Evolutionary conservation across 192 early-diverging fungal species (phyloP), one percentile per base, ranked within the genome.

Genomic region (Umbelopsis sp.): DNA sequence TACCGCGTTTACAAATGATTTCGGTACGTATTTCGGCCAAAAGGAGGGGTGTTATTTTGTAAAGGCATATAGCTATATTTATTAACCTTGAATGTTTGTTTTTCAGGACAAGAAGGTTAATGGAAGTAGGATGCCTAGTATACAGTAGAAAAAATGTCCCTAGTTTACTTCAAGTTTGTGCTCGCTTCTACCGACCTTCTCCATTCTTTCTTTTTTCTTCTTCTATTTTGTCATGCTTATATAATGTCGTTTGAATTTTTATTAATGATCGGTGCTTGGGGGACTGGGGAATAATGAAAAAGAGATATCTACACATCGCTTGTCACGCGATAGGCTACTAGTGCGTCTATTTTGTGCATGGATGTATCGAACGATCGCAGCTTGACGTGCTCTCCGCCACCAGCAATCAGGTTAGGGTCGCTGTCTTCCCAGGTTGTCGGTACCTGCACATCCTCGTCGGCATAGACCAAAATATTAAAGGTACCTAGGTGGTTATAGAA

Each of bases 391-490:
- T 97, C 91, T 8, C 92, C 87, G 67, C 95, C 92, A 51, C 88
- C 81, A 37, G 88, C 82, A 48, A 98, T 90, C n/a, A 92, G 74
- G 64, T 86, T 81, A 3, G 93, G 85, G 55, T 93, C 92, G 15
- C 89, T 88, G 73, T 97, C 94, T 13, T 83, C 84, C 97, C 97
- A 98, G 13, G 86, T 89, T 12, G 84, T 85, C 6, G 95, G 95
- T 0, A 95, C 92, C 58, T 93, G 90, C 6, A 90, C 93, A 68
- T 95, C 89, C 70, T 86, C 87, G 64, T 95, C 91, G 3, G 95
- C 92, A 72, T 97, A 97, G 4, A 91, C 93, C 5, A 97, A 75
- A 15, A 98, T 87, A 68, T 94, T 96, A 72, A 97, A 97, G 6
- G 95, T 97, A 74, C 88, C 90, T 92, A 71, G 10, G 48, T 6